phyloP scores from a whole-genome alignment of 129 eudicot genomes.

The Apium graveolens region DNA sequence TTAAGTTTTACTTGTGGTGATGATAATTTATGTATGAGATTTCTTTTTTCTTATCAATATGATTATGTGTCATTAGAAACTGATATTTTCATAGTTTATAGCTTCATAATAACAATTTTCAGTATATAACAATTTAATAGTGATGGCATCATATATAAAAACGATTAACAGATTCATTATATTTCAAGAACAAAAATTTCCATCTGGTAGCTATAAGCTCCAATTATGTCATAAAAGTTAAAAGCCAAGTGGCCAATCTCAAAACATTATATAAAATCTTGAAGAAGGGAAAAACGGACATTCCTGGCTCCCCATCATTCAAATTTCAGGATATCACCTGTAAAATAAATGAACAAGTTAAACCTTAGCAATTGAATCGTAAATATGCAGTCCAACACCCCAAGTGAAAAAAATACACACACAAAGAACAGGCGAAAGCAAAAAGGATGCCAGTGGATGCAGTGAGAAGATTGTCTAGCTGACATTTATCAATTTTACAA shows the following conservation, averaged over 20 bases:
- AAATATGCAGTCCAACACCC: background rate
- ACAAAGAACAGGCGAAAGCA: background rate
- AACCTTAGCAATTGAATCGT: background rate
- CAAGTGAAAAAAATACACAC: background rate
- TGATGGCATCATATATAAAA: background rate
- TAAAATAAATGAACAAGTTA: background rate
- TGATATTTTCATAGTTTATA: too few relatives aligned
- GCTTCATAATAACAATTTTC: too few relatives aligned
- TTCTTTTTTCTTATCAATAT: too few relatives aligned
- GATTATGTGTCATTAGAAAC: too few relatives aligned
- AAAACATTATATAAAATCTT: background rate
- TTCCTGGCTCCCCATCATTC: background rate
- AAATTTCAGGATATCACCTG: conserved; percentile 3
- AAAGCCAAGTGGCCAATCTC: background rate
- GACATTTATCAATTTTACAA: background rate
- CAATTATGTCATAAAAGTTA: background rate
- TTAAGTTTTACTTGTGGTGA: too few relatives aligned
- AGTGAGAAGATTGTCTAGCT: background rate
- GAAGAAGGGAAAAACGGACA: background rate
- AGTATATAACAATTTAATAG: background rate
- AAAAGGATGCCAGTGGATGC: background rate
- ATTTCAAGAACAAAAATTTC: background rate
- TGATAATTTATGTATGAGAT: too few relatives aligned
- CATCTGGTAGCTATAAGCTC: background rate
- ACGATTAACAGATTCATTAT: background rate